A percentile compares a stretch with the other conserved stretches of the same genome.
These are phyloP conservation scores for Domatiomyces globalis DNA, from an alignment of 2,329 filamentous ascomycete species.

Conservation along the genomic window DNA sequence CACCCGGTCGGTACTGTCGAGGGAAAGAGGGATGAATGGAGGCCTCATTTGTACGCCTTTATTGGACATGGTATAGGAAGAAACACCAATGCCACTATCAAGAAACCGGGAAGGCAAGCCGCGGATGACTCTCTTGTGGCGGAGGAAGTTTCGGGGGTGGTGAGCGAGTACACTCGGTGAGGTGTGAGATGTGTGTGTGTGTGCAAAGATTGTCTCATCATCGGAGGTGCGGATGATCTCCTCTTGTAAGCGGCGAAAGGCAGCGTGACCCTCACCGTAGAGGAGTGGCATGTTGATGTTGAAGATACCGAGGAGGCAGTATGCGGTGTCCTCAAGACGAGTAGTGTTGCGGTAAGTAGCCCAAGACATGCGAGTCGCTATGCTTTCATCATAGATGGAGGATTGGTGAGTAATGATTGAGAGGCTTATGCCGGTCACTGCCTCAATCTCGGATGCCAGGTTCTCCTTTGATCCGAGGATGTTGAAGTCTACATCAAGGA, in stretches of 20 bases:
- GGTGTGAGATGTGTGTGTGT: too few relatives aligned
- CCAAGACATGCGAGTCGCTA: slow-evolving; percentile 31
- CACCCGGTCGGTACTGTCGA: background rate
- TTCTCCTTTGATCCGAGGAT: background rate
- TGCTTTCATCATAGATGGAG: background rate
- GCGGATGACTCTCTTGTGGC: too few relatives aligned
- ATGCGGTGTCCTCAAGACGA: slow-evolving; percentile 30
- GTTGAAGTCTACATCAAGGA: slow-evolving; percentile 25
- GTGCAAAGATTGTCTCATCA: slow-evolving; percentile 13
- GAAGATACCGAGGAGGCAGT: slow-evolving; percentile 34
- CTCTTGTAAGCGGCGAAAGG: slow-evolving; percentile 16
- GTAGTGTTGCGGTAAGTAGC: slow-evolving; percentile 24
- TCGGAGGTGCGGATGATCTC: slow-evolving; percentile 10
- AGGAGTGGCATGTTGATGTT: slow-evolving; percentile 32
- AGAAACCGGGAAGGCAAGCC: too few relatives aligned
- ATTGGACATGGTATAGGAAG: slow-evolving; percentile 1
- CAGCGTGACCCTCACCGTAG: slow-evolving; percentile 26
- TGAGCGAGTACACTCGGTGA: too few relatives aligned
- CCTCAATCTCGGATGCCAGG: background rate
- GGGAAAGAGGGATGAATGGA: background rate
- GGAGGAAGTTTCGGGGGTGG: too few relatives aligned
- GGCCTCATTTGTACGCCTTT: slow-evolving; percentile 1
- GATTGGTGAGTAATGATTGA: background rate
- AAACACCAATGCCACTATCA: background rate
- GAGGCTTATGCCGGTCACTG: background rate